A percentile compares a stretch with the other conserved stretches of the same genome.
phyloP scores from a whole-genome alignment of 73 alveolate species.

The Effrenium voratum region DNA sequence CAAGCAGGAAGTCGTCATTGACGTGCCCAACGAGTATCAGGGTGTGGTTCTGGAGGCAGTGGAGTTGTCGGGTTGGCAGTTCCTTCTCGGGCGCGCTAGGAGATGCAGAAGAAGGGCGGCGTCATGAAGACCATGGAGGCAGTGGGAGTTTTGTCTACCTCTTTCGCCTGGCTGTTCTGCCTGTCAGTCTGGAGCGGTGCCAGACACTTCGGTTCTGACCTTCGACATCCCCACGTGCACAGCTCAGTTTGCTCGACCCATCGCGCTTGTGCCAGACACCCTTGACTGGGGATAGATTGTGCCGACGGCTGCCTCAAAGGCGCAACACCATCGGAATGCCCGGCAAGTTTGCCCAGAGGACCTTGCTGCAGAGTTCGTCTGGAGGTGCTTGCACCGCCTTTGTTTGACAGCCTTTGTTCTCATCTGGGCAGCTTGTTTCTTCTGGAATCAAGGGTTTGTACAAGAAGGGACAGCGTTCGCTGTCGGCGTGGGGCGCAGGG shows the following conservation, averaged over 20 bases:
- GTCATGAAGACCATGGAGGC: conserved; percentile 83
- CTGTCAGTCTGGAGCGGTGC: conserved; percentile 81
- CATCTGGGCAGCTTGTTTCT: too few species aligned
- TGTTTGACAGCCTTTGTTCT: too few species aligned
- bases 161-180: not conserved
- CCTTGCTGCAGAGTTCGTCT: too few species aligned
- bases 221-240: conserved; percentile 76
- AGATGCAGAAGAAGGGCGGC: conserved; percentile 80
- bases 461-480: too few species aligned
- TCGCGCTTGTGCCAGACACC: not conserved
- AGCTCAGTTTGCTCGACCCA: not conserved
- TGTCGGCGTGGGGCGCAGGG: too few species aligned
- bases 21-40: conserved; percentile 83
- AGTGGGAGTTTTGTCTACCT: too few species aligned
- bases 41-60: conserved; percentile 84
- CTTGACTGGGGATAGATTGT: not conserved
- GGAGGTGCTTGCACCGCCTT: too few species aligned
- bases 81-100: not conserved
- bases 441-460: too few species aligned
- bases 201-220: conserved; percentile 47
- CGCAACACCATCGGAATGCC: conserved; percentile 78
- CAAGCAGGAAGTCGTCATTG: conserved; percentile 70
- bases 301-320: not conserved
- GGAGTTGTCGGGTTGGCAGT: not conserved
- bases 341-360: conserved; percentile 83